These are phyloP conservation scores for Poa pratensis DNA, from an alignment of 176 grass and related monocot species.

Conservation along the genomic window DNA sequence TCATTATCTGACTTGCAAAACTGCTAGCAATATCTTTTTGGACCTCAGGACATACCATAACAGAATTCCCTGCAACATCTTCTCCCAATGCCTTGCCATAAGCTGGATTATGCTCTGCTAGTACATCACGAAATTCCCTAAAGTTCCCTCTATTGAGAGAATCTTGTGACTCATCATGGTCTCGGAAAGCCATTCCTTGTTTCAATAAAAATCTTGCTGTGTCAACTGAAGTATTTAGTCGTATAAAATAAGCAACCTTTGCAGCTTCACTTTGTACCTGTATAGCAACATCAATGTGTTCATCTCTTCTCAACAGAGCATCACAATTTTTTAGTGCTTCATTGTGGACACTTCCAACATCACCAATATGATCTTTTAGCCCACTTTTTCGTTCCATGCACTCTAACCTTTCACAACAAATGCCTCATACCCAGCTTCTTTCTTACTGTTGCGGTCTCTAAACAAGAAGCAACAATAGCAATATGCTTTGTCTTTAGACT, in stretches of 20 bases:
- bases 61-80: neutral
- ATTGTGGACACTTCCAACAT: neutral
- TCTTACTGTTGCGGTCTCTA: no score
- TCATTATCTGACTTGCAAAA: no score
- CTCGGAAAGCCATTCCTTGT: neutral
- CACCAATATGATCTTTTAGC: neutral
- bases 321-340: neutral
- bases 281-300: slow-evolving; percentile 10
- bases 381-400: neutral
- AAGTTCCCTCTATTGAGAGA: no score
- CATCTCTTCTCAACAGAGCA: neutral
- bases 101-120: neutral
- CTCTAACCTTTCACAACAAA: neutral
- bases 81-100: neutral
- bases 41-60: neutral
- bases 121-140: neutral
- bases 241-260: neutral
- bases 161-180: no score
- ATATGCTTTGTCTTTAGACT: neutral
- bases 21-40: no score
- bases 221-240: neutral
- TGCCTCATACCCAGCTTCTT: no score
- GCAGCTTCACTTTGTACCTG: neutral
- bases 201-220: no score
- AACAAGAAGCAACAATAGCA: neutral